Evolutionary conservation across 129 eudicot genomes (phyloP).

Genomic region (Artemisia argyi): DNA sequence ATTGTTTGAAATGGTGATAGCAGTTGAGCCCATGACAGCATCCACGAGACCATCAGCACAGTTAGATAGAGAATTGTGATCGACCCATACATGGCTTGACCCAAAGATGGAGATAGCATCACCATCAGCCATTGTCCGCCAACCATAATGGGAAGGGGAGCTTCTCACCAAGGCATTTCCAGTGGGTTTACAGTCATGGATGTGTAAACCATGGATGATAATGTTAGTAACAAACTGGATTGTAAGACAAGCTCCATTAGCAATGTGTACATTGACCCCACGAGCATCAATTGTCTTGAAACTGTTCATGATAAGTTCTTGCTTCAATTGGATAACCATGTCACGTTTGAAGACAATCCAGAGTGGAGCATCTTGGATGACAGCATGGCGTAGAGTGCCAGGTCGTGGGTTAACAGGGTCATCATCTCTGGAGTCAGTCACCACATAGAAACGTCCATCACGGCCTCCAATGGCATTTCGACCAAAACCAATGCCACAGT

Average conservation of each 20-base stretch:
- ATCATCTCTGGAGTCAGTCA: slow-evolving; percentile 69
- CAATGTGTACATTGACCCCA: slow-evolving; percentile 88
- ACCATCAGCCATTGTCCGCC: slow-evolving; percentile 98
- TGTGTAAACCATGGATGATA: slow-evolving; percentile 77
- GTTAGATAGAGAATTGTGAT: slow-evolving; percentile 83
- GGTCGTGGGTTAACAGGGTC: slow-evolving; percentile 88
- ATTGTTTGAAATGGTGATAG: slow-evolving; percentile 93
- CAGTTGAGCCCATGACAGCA: slow-evolving; percentile 95
- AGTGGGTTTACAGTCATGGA: slow-evolving; percentile 88
- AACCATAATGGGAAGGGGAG: slow-evolving; percentile 82
- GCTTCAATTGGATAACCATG: slow-evolving; percentile 76
- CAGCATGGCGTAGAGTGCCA: slow-evolving; percentile 90
- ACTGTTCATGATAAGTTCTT: slow-evolving; percentile 94
- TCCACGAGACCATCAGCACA: slow-evolving; percentile 96
- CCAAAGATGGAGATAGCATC: slow-evolving; percentile 85
- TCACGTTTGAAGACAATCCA: slow-evolving; percentile 90
- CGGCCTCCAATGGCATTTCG: slow-evolving; percentile 91
- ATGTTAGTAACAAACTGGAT: slow-evolving; percentile 79
- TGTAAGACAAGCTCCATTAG: slow-evolving; percentile 84
- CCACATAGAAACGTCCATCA: slow-evolving; percentile 79
- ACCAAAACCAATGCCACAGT: slow-evolving; percentile 93
- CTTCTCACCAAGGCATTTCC: slow-evolving; percentile 96
- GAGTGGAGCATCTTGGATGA: slow-evolving; percentile 76
- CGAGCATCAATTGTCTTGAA: slow-evolving; percentile 93
- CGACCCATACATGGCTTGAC: slow-evolving; percentile 86